A percentile compares a stretch with the other conserved stretches of the same genome.
phyloP scores from a whole-genome alignment of 2,329 filamentous ascomycete genomes.

The Hymenoscyphus scutula region DNA sequence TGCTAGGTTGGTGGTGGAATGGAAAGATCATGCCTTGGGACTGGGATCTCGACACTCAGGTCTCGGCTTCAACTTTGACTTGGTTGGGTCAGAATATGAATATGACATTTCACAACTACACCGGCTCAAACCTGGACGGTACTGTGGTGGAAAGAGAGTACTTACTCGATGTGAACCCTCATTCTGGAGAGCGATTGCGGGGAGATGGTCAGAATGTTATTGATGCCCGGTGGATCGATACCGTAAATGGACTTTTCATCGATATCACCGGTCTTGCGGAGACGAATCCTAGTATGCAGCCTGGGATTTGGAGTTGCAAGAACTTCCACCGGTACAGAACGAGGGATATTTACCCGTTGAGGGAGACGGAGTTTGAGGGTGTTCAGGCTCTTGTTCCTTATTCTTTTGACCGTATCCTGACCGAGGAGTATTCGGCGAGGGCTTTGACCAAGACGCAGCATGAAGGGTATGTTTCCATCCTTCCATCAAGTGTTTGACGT shows the following conservation, averaged over 20 bases:
- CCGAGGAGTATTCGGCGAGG: conserved; percentile 63
- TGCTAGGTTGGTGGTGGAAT: conserved; percentile 91
- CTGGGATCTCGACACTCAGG: conserved; percentile 80
- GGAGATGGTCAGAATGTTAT: conserved; percentile 76
- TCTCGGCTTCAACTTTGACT: conserved; percentile 63
- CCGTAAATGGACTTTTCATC: conserved; percentile 72
- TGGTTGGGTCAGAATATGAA: conserved; percentile 67
- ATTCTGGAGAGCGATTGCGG: conserved; percentile 57
- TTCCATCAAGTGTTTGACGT: conserved; percentile 20
- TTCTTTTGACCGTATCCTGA: conserved; percentile 62
- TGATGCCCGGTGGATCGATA: conserved; percentile 81
- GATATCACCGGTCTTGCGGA: conserved; percentile 78
- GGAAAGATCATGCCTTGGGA: conserved; percentile 77
- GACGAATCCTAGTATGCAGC: conserved; percentile 55
- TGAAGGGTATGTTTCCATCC: conserved; percentile 50
- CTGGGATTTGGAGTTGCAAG: conserved; percentile 75
- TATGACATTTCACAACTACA: conserved; percentile 51
- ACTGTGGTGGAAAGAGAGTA: conserved; percentile 52
- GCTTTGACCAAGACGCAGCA: conserved; percentile 60
- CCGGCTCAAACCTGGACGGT: conserved; percentile 40
- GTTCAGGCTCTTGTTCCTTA: conserved; percentile 68
- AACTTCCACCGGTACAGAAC: conserved; percentile 72
- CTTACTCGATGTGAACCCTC: conserved; percentile 75
- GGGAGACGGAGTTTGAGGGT: conserved; percentile 72
- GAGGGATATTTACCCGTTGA: conserved; percentile 73